Percentiles rank a stretch among this genome's conserved stretches.
Conservation (phyloP, 2,329 filamentous ascomycete genomes). For the Fusarium pilosicola region DNA sequence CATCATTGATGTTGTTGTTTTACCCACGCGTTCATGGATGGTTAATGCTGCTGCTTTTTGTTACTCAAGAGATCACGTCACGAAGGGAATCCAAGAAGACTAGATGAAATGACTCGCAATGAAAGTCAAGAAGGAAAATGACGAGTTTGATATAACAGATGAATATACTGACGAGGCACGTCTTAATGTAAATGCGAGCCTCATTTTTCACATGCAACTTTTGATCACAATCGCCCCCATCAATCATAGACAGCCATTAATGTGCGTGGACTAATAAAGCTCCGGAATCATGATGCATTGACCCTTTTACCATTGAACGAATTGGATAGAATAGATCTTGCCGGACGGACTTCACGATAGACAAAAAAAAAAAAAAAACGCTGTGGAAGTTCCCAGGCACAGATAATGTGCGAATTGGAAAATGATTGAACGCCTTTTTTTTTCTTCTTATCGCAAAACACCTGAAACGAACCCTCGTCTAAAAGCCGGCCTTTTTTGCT, state of each 20-base stretch:
- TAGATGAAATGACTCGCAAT: constrained; percentile 33
- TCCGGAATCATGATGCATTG: not conserved
- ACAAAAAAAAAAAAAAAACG: not conserved
- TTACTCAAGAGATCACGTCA: constrained; percentile 36
- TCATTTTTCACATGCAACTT: constrained; percentile 19
- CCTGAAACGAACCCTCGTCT: constrained; percentile 37
- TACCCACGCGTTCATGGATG: constrained; percentile 24
- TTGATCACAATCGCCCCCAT: not conserved
- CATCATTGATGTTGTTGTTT: constrained; percentile 21
- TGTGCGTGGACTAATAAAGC: not conserved
- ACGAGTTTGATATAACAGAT: constrained; percentile 38
- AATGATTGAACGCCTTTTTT: constrained; percentile 32
- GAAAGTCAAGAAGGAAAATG: constrained; percentile 32
- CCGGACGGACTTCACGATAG: constrained; percentile 11
- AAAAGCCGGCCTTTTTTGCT: constrained; percentile 31
- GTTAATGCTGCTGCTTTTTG: constrained; percentile 19
- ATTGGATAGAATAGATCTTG: not conserved
- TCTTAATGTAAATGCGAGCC: constrained; percentile 23
- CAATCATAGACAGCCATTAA: not conserved
- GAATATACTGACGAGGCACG: constrained; percentile 35
- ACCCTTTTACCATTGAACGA: not conserved
- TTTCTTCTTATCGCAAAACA: constrained; percentile 29
- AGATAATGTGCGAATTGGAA: constrained; percentile 19
- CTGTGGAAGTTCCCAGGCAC: constrained; percentile 17
- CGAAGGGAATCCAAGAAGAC: constrained; percentile 27